Conservation (phyloP, 257 asterid species). For the Henckelia pumila region DNA sequence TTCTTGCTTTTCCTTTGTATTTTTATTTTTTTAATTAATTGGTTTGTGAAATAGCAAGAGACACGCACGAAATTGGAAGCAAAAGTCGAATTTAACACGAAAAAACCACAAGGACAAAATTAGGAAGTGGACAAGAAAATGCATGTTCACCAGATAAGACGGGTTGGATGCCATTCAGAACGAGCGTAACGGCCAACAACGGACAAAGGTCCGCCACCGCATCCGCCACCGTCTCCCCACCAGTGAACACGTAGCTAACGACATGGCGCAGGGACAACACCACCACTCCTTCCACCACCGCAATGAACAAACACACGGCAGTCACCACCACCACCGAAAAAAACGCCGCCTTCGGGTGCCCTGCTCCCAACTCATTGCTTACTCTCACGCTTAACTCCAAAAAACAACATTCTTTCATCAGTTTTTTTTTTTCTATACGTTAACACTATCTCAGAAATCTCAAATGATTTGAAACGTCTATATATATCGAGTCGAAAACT, state of each 20-base stretch:
- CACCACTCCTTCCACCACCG: constrained; percentile 33
- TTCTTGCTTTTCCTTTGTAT: no score
- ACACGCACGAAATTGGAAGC: no score
- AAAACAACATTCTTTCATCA: neutral
- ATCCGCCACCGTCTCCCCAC: constrained; percentile 52
- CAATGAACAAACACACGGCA: constrained; percentile 34
- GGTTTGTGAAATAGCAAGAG: no score
- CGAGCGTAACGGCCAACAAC: constrained; percentile 49
- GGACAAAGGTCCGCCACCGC: constrained; percentile 63
- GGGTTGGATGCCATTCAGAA: constrained; percentile 58
- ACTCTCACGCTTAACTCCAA: constrained; percentile 46
- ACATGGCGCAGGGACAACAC: constrained; percentile 43
- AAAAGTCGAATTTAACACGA: neutral
- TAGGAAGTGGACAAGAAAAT: neutral
- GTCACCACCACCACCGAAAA: constrained; percentile 47
- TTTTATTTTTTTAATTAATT: no score
- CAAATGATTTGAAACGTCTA: no score
- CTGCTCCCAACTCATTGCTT: constrained; percentile 63
- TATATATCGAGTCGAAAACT: no score
- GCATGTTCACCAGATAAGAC: constrained; percentile 46
- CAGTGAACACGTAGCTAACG: constrained; percentile 55
- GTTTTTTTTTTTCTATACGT: neutral
- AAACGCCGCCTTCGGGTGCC: constrained; percentile 50
- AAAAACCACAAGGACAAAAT: neutral
- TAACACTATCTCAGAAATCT: no score